These are phyloP conservation scores for Gossypium lobatum DNA, from an alignment of 441 rosid genomes.

Conservation along the genomic window DNA sequence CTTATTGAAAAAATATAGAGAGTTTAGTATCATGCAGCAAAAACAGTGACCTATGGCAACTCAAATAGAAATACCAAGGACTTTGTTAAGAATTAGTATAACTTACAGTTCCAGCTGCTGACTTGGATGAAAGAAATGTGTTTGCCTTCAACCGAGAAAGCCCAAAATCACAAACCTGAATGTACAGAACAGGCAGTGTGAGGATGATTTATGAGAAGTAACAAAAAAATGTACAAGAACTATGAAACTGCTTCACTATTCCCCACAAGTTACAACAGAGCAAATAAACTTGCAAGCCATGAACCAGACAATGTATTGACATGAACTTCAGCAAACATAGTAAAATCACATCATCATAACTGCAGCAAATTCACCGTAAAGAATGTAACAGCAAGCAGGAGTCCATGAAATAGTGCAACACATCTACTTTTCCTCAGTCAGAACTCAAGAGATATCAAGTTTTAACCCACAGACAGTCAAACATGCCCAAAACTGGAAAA, in stretches of 20 bases:
- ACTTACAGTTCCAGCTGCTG: slow-evolving; percentile 99
- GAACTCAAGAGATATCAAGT: neutral
- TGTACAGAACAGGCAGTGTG: slow-evolving; percentile 14
- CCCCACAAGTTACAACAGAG: neutral
- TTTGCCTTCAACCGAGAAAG: slow-evolving; percentile 92
- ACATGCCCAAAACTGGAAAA: neutral
- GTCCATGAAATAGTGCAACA: neutral
- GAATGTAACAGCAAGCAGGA: neutral
- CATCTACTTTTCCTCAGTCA: slow-evolving; percentile 3
- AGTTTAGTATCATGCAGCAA: slow-evolving; percentile 7
- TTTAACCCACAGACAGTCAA: neutral
- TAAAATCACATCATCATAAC: neutral
- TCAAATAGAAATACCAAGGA: slow-evolving; percentile 12
- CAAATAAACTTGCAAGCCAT: slow-evolving; percentile 10
- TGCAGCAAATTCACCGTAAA: neutral
- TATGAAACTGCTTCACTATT: neutral
- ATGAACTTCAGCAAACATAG: neutral
- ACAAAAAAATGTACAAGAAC: neutral
- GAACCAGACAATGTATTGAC: neutral
- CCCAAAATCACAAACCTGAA: slow-evolving; percentile 98
- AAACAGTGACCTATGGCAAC: slow-evolving; percentile 5
- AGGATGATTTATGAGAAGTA: slow-evolving; percentile 11
- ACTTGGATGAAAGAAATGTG: slow-evolving; percentile 92
- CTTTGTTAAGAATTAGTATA: slow-evolving; percentile 17
- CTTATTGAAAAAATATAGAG: slow-evolving; percentile 37